These are phyloP conservation scores for Vigna angularis DNA, from an alignment of 306 rosid species.

Conservation along the genomic window DNA sequence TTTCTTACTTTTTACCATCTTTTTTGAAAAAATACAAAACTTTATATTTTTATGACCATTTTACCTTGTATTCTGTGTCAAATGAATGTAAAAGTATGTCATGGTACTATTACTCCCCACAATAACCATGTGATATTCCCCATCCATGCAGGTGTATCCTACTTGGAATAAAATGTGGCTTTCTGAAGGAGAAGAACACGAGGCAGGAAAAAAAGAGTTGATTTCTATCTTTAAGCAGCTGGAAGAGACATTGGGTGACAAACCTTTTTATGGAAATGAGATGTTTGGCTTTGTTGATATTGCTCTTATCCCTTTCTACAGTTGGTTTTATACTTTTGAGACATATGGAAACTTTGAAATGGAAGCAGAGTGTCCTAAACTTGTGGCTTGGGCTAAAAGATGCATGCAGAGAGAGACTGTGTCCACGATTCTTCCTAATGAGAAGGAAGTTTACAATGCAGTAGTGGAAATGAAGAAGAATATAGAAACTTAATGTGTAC, in stretches of 20 bases:
- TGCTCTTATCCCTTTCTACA: slow-evolving; percentile 41
- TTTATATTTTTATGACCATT: no score
- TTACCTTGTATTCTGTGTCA: no score
- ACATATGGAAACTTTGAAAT: slow-evolving; percentile 48
- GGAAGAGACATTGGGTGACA: slow-evolving; percentile 48
- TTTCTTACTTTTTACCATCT: no score
- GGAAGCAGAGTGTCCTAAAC: slow-evolving; percentile 57
- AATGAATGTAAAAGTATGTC: no score
- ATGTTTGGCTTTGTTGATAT: slow-evolving; percentile 58
- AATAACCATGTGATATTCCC: neutral
- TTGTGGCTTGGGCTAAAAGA: slow-evolving; percentile 57
- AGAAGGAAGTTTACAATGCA: slow-evolving; percentile 43
- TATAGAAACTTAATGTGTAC: neutral
- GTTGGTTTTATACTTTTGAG: slow-evolving; percentile 58
- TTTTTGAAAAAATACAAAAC: no score
- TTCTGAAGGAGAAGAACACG: slow-evolving; percentile 54
- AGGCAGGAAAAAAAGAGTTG: slow-evolving; percentile 47
- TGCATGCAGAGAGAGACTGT: slow-evolving; percentile 53
- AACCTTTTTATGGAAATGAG: slow-evolving; percentile 48
- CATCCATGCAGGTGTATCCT: slow-evolving; percentile 35
- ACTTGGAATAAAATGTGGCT: slow-evolving; percentile 45
- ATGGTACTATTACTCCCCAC: accelerated
- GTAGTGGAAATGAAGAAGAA: slow-evolving; percentile 30
- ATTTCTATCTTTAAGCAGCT: slow-evolving; percentile 41
- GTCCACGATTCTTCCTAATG: slow-evolving; percentile 52